phyloP scores from a whole-genome alignment of 495 filamentous ascomycete genomes.

The Penicillium arizonense region DNA sequence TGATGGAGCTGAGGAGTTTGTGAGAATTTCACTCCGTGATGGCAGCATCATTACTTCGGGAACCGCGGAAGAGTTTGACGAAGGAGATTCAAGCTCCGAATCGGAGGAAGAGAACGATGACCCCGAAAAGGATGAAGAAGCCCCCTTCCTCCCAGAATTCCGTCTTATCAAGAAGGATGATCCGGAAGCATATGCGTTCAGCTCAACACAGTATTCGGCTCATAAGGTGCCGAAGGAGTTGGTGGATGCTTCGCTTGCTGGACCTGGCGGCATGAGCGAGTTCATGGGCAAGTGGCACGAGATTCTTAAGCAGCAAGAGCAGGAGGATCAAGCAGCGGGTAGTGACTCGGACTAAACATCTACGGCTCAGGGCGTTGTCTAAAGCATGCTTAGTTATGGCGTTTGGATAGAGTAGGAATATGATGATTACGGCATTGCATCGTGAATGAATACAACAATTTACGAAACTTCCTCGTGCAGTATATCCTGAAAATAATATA shows the following conservation, averaged over 20 bases:
- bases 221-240: constrained; percentile 95
- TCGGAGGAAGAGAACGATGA: constrained; percentile 40
- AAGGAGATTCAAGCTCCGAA: constrained; percentile 19
- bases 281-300: constrained; percentile 87
- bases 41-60: constrained; percentile 16
- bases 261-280: constrained; percentile 70
- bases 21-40: constrained; percentile 40
- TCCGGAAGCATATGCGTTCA: constrained; percentile 83
- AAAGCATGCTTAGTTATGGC: constrained; percentile 10
- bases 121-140: constrained; percentile 51
- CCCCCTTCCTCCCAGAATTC: constrained; percentile 69
- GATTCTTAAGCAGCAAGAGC: constrained; percentile 59
- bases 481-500: neutral
- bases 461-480: neutral
- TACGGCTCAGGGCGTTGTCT: neutral
- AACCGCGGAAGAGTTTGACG: constrained; percentile 10
- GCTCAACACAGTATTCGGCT: constrained; percentile 83
- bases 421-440: constrained; percentile 1
- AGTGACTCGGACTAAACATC: constrained; percentile 38
- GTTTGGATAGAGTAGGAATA: constrained; percentile 5
- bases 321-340: constrained; percentile 44
- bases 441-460: neutral
- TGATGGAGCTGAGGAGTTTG: constrained; percentile 31
- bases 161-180: constrained; percentile 79
- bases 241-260: constrained; percentile 77